Evolutionary conservation across 106 monocot genomes (phyloP), one percentile per base, ranked within the genome.

Genomic region (Alisma plantagoaquatica): DNA sequence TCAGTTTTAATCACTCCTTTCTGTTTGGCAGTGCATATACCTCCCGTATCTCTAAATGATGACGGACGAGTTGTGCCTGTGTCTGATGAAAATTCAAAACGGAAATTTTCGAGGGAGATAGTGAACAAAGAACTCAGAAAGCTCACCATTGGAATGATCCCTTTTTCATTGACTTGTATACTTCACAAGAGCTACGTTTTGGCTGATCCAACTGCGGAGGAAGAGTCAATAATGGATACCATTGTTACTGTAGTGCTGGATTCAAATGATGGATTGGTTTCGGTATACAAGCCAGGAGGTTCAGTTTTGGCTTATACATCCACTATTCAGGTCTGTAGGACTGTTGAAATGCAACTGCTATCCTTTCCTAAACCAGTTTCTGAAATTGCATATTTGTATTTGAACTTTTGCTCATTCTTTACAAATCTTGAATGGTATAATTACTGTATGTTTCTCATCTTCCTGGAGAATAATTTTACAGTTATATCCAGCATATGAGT

Each of bases 71-170:
- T 87, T 29, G 60, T 81, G 33, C 57, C 81, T 44, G 68, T 87
- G 1, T 57, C 81, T 11, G 63, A 45, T 21, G 74, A n/a, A n/a
- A n/a, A 35, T 9, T 6, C 28, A n/a, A 60, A 87, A 59, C 56
- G 51, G 12, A 59, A 87, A 20, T 47, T 64, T 43, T 60, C 50
- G 65, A 18, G 63, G 26, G 71, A 81, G 53, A 68, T 72, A 41
- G 77, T 87, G 14, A 87, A 87, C 55, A 82, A 81, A 60, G 86
- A 77, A 53, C 80, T 65, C 43, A 87, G 81, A 52, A 87, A 75
- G 65, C 81, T 87, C 11, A 43, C 56, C 5, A 30, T 87, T 16
- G 25, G 23, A 9, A 59, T 46, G 48, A 47, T 57, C 38, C 86
- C 81, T 15, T 87, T 87, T 44, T 81, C 86, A 8, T 28, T 87